A percentile compares a stretch with the other conserved stretches of the same genome.
Evolutionary conservation across 2,329 filamentous ascomycete genomes (phyloP).

Genomic region (Botryotinia narcissicola): DNA sequence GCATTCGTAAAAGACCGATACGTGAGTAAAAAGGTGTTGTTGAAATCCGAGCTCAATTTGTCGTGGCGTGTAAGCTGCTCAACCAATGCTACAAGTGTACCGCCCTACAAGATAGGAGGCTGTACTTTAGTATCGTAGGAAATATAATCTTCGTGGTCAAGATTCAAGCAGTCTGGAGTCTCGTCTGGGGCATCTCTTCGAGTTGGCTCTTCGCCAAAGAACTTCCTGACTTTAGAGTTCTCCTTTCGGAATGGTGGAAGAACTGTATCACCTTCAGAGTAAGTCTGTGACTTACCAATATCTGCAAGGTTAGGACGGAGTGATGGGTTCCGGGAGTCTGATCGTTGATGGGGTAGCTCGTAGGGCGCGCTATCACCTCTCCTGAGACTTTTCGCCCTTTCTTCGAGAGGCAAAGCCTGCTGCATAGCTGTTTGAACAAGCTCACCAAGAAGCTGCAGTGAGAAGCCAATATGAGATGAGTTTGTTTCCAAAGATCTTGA

Average conservation of each 20-base stretch:
- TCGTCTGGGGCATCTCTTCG: conserved; percentile 58
- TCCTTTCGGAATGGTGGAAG: conserved; percentile 57
- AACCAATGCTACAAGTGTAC: conserved; percentile 82
- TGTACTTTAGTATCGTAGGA: conserved; percentile 83
- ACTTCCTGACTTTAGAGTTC: conserved; percentile 62
- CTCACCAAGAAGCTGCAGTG: conserved; percentile 82
- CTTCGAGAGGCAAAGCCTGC: conserved; percentile 38
- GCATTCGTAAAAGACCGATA: conserved; percentile 94
- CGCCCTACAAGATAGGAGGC: conserved; percentile 77
- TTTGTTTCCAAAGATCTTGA: conserved; percentile 80
- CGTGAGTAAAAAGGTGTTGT: conserved; percentile 95
- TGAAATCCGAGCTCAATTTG: conserved; percentile 91
- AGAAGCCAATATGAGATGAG: conserved; percentile 83
- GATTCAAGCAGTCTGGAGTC: conserved; percentile 75
- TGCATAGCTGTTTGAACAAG: conserved; percentile 62
- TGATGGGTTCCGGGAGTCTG: conserved; percentile 49
- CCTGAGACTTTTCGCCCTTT: conserved; percentile 50
- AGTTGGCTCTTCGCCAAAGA: conserved; percentile 62
- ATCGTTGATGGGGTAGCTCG: conserved; percentile 53
- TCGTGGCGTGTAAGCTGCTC: conserved; percentile 96
- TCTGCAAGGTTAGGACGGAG: conserved; percentile 34
- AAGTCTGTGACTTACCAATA: conserved; percentile 54
- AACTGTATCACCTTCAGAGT: conserved; percentile 50
- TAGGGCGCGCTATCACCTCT: conserved; percentile 58
- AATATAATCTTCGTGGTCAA: conserved; percentile 86